Conservation (phyloP, 345 rosid species). For the Eucalyptus camaldulensis region DNA sequence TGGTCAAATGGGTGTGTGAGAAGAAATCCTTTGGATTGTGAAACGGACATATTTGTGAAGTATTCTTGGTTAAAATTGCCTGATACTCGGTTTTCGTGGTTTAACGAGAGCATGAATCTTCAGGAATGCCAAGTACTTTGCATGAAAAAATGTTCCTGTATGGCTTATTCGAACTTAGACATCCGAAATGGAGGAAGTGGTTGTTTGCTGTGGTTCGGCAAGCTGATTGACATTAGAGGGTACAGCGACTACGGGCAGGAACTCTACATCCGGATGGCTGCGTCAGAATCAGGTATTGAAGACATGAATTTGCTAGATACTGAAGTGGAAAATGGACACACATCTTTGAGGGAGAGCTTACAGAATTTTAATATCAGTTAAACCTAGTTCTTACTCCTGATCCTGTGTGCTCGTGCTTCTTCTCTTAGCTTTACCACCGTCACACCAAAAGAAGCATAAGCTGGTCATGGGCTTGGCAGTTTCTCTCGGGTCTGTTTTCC, state of each 20-base stretch:
- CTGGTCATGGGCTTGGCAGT: background rate
- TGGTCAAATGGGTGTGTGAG: slow-evolving; percentile 36
- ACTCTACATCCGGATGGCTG: background rate
- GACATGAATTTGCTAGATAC: background rate
- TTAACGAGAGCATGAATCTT: slow-evolving; percentile 6
- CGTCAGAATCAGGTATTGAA: background rate
- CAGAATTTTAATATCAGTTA: background rate
- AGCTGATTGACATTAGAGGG: background rate
- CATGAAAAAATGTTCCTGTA: slow-evolving; percentile 32
- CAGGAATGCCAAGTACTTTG: slow-evolving; percentile 19
- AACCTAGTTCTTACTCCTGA: background rate
- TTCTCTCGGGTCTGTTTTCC: background rate
- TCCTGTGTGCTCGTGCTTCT: background rate
- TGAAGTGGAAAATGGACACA: background rate
- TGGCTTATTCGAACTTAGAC: slow-evolving; percentile 25
- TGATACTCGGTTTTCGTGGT: slow-evolving; percentile 11
- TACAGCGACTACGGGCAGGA: background rate
- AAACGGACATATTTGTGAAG: slow-evolving; percentile 16
- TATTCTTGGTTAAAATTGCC: slow-evolving; percentile 25
- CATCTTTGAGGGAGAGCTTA: background rate
- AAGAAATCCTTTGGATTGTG: slow-evolving; percentile 13
- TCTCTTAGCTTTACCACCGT: background rate
- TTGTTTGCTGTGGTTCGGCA: background rate
- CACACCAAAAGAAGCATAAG: background rate
- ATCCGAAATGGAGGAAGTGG: slow-evolving; percentile 17